A percentile compares a stretch with the other conserved stretches of the same genome.
These are phyloP conservation scores for Ogataea neopini DNA, from an alignment of 805 yeast species.

Conservation along the genomic window DNA sequence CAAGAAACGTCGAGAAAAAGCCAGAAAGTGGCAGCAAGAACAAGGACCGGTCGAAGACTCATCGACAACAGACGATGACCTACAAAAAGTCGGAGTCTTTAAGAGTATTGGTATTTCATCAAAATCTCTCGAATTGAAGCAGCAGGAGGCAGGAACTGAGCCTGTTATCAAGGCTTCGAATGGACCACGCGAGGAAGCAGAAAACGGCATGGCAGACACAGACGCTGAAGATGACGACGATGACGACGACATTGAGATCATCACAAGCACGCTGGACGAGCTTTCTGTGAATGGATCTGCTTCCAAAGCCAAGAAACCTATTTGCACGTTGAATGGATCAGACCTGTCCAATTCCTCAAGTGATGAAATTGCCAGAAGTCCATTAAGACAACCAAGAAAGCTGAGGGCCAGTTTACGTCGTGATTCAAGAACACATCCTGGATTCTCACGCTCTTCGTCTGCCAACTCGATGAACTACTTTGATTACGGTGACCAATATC, in stretches of 20 bases:
- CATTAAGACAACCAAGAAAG: neutral
- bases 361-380: conserved; percentile 2
- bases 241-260: conserved; percentile 16
- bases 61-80: conserved; percentile 11
- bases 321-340: conserved; percentile 7
- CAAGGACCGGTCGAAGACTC: too few relatives aligned
- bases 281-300: conserved; percentile 2
- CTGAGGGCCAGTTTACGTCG: neutral
- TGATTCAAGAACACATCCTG: conserved; percentile 4
- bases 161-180: neutral
- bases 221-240: conserved; percentile 10
- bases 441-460: conserved; percentile 21
- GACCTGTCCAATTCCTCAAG: conserved; percentile 7
- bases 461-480: conserved; percentile 17
- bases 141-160: neutral
- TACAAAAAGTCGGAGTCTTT: conserved; percentile 19
- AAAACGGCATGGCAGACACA: neutral
- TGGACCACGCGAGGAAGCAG: conserved; percentile 2
- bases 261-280: conserved; percentile 10
- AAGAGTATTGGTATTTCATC: conserved; percentile 31
- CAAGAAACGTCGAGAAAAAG: conserved; percentile 30
- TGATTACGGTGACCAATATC: conserved; percentile 11
- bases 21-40: conserved; percentile 7
- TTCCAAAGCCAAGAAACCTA: neutral
- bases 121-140: conserved; percentile 17